phyloP scores from a whole-genome alignment of 352 stramenopile genomes.

The Globisporangium mamillatum region DNA sequence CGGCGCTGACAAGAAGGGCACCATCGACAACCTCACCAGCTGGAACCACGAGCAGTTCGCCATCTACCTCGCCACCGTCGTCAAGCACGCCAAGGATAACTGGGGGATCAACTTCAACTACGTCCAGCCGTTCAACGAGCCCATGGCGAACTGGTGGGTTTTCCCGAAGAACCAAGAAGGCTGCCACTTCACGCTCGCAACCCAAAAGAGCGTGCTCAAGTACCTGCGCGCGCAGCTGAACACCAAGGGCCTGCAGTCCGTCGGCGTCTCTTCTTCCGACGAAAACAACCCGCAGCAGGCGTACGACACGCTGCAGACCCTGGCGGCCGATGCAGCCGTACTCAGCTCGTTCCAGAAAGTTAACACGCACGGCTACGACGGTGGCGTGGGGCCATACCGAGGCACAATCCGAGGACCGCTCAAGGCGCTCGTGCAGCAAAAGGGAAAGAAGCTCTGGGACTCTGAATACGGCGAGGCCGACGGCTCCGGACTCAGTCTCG shows the following conservation, averaged over 20 bases:
- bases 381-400: slow-evolving; percentile 39
- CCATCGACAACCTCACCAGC: slow-evolving; percentile 43
- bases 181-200: slow-evolving; percentile 44
- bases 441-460: slow-evolving; percentile 49
- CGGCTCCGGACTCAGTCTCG: slow-evolving; percentile 39
- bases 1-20: slow-evolving; percentile 31
- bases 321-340: slow-evolving; percentile 23
- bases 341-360: slow-evolving; percentile 41
- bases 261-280: slow-evolving; percentile 42
- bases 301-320: slow-evolving; percentile 29
- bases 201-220: slow-evolving; percentile 40
- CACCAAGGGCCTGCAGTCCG: slow-evolving; percentile 22
- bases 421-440: slow-evolving; percentile 25
- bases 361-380: slow-evolving; percentile 59
- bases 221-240: slow-evolving; percentile 39
- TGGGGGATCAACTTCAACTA: slow-evolving; percentile 54
- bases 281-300: slow-evolving; percentile 47
- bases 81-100: slow-evolving; percentile 36
- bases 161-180: slow-evolving; percentile 49
- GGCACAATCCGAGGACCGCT: slow-evolving; percentile 34
- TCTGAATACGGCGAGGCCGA: slow-evolving; percentile 61
- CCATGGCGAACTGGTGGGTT: slow-evolving; percentile 45
- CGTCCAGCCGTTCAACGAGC: slow-evolving; percentile 60
- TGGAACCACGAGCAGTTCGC: slow-evolving; percentile 52
- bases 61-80: slow-evolving; percentile 41